These are phyloP conservation scores for Curvularia hawaiiensis DNA, from an alignment of 2,329 filamentous ascomycete species.

Conservation along the genomic window DNA sequence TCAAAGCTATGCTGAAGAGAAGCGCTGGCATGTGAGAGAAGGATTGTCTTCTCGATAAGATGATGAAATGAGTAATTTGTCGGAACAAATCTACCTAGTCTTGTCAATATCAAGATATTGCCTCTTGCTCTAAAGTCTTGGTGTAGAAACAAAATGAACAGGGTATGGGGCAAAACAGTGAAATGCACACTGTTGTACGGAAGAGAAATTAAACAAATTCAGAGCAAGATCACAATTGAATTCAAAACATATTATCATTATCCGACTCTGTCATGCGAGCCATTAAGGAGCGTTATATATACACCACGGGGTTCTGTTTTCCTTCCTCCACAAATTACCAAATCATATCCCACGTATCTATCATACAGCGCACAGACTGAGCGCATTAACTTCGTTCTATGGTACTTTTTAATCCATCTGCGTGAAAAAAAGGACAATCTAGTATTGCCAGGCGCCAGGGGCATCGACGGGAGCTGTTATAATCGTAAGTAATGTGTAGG, in stretches of 20 bases:
- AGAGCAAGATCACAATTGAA: no score
- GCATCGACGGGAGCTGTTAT: constrained; percentile 26
- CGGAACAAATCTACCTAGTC: no score
- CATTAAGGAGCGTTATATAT: constrained; percentile 20
- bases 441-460: constrained; percentile 47
- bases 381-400: constrained; percentile 10
- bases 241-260: constrained; percentile 14
- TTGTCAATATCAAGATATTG: no score
- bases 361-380: neutral
- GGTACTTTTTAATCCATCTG: neutral
- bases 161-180: neutral
- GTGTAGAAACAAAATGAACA: neutral
- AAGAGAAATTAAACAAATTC: no score
- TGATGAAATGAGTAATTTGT: neutral
- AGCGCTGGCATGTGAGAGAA: neutral
- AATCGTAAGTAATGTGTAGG: constrained; percentile 10
- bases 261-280: constrained; percentile 28
- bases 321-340: neutral
- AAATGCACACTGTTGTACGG: no score
- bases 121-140: no score
- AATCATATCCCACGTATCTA: neutral
- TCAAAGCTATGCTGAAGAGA: constrained; percentile 19
- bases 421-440: constrained; percentile 9
- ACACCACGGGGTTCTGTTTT: constrained; percentile 9
- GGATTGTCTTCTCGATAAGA: no score